phyloP scores from a whole-genome alignment of 1,284 basidiomycete genomes.

The Ganoderma lucidum region DNA sequence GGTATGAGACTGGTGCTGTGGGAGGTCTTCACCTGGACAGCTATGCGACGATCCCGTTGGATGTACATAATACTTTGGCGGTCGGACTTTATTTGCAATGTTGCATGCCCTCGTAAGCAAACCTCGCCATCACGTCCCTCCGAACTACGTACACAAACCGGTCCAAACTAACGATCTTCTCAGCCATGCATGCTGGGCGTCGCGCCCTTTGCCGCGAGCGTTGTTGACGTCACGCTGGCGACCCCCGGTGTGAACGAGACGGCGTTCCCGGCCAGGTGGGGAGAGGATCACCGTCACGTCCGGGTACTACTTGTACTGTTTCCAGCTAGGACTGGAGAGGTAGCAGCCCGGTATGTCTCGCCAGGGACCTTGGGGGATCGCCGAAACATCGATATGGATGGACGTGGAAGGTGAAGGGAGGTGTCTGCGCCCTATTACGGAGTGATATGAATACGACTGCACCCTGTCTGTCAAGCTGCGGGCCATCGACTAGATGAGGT shows the following conservation, averaged over 20 bases:
- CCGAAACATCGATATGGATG: neutral
- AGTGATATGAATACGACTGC: neutral
- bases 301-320: constrained; percentile 66
- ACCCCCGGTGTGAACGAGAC: constrained; percentile 72
- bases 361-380: neutral
- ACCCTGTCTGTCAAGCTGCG: constrained; percentile 1
- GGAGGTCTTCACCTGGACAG: neutral
- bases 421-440: neutral
- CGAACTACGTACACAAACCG: constrained; percentile 66
- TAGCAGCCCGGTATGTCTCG: neutral
- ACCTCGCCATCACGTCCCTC: neutral
- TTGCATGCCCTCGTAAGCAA: neutral
- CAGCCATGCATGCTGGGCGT: constrained; percentile 55
- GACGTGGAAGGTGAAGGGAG: neutral
- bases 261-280: constrained; percentile 69
- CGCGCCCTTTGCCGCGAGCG: constrained; percentile 61
- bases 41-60: neutral
- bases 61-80: neutral
- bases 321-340: constrained; percentile 52
- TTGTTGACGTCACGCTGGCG: constrained; percentile 66
- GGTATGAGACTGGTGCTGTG: neutral
- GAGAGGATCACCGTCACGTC: constrained; percentile 70
- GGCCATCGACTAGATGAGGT: neutral
- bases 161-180: constrained; percentile 55
- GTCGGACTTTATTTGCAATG: neutral